phyloP scores from a whole-genome alignment of 2,329 filamentous ascomycete genomes.

The Aureobasidium sp. region DNA sequence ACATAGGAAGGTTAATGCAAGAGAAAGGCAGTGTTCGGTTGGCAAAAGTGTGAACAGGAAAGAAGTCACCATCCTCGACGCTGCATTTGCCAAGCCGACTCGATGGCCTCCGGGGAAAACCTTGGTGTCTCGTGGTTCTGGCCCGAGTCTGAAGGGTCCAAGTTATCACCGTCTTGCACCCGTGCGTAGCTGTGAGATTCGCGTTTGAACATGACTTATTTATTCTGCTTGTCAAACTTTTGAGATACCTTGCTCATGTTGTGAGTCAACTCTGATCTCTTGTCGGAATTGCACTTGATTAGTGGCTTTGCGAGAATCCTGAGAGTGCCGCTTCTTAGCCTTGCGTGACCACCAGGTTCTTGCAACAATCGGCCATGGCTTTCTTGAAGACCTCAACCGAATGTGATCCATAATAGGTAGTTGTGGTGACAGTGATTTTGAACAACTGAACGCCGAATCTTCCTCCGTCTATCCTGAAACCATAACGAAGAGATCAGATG shows the following conservation, averaged over 20 bases:
- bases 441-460: not conserved
- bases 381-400: not conserved
- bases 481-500: constrained; percentile 17
- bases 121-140: not conserved
- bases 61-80: not conserved
- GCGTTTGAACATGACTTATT: not conserved
- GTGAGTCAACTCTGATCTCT: not conserved
- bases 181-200: not conserved
- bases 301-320: not conserved
- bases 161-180: not conserved
- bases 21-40: not conserved
- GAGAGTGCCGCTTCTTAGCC: not conserved
- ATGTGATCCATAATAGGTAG: not conserved
- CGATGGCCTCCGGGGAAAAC: not conserved
- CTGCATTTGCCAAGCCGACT: not conserved
- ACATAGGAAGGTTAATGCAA: constrained; percentile 4
- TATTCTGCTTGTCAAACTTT: not conserved
- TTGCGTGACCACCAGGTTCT: not conserved
- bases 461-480: not conserved
- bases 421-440: not conserved
- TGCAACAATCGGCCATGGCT: not conserved
- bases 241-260: not conserved
- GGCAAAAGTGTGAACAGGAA: not conserved
- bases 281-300: not conserved
- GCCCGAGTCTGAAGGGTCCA: not conserved